These are phyloP conservation scores for Pleodorina starrii DNA, from an alignment of 139 green algal genomes.

Conservation along the genomic window DNA sequence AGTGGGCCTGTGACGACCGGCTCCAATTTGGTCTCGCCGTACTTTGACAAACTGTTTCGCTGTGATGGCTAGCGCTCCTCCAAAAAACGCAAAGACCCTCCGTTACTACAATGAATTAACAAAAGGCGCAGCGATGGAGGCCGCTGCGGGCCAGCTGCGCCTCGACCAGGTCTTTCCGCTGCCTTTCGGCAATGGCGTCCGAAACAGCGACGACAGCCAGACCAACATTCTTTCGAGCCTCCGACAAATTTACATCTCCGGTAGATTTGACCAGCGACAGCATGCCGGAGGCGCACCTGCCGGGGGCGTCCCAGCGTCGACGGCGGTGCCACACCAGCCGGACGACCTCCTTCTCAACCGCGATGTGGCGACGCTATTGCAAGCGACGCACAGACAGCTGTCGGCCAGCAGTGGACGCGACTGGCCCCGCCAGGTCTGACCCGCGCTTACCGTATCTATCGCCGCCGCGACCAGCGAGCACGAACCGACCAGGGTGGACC, in stretches of 20 bases:
- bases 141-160: conserved; percentile 5
- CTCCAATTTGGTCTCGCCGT: not conserved
- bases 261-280: not conserved
- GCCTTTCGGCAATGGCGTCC: not conserved
- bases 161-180: conserved; percentile 31
- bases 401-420: not conserved
- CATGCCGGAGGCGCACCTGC: not conserved
- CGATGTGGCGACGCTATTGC: not conserved
- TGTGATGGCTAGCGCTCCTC: too few species aligned
- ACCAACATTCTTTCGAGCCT: conserved; percentile 20
- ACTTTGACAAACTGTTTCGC: too few species aligned
- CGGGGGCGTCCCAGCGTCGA: too few species aligned
- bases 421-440: conserved; percentile 31
- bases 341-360: not conserved
- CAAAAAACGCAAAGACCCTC: too few species aligned
- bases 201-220: not conserved
- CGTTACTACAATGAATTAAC: not conserved
- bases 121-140: not conserved
- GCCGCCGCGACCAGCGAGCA: too few species aligned
- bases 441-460: too few species aligned
- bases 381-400: not conserved
- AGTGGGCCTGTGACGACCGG: too few species aligned
- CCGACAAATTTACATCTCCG: not conserved
- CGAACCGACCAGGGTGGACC: too few species aligned
- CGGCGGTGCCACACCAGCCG: not conserved